Conservation (phyloP, 805 yeast species). For the Barnettozyma californica region DNA sequence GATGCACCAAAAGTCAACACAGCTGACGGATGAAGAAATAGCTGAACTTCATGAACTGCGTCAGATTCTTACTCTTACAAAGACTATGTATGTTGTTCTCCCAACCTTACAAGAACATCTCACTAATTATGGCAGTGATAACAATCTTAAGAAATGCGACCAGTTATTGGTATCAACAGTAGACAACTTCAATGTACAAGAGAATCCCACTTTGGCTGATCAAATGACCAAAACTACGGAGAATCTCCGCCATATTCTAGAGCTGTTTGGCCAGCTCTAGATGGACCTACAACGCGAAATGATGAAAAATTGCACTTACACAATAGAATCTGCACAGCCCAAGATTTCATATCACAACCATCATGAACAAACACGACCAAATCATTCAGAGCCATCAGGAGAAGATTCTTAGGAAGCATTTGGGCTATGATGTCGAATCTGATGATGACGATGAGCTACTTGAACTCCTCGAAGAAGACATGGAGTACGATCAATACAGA, state of each 20-base stretch:
- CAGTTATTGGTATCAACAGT: not conserved
- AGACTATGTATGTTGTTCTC: constrained; percentile 11
- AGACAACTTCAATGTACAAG: not conserved
- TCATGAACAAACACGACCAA: constrained; percentile 6
- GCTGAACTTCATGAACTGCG: constrained; percentile 4
- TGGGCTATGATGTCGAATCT: constrained; percentile 21
- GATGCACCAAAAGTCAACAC: not conserved
- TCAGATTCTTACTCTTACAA: constrained; percentile 5
- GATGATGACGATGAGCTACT: constrained; percentile 38
- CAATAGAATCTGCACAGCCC: not conserved
- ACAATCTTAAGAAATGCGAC: constrained; percentile 2
- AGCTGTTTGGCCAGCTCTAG: constrained; percentile 7
- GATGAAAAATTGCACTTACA: not conserved
- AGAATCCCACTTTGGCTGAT: constrained; percentile 3
- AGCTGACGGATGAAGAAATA: not conserved
- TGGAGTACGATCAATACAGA: constrained; percentile 46
- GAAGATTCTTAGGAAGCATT: constrained; percentile 22
- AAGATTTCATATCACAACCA: not conserved
- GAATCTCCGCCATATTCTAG: constrained; percentile 4
- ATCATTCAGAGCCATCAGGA: constrained; percentile 41
- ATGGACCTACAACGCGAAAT: not conserved
- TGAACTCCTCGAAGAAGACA: constrained; percentile 46
- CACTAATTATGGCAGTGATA: constrained; percentile 4
- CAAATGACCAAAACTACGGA: not conserved
- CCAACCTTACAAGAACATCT: not conserved